Evolutionary conservation across 495 filamentous ascomycete species (phyloP), one percentile per base, ranked within the genome.

Genomic region (Cercophora samala): DNA sequence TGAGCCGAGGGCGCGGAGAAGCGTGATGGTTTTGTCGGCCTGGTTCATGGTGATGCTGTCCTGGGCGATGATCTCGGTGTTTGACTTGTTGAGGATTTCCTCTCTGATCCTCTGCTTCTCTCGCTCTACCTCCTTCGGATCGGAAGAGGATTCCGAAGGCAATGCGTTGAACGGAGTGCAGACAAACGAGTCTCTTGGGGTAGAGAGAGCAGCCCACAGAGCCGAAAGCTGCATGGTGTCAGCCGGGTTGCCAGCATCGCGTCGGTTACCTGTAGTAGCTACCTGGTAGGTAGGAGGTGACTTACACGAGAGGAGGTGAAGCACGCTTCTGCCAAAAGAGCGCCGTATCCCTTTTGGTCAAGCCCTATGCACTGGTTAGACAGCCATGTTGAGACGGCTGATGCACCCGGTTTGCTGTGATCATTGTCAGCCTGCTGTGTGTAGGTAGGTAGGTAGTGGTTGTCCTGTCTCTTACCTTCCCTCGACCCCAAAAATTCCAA

Each of bases 401-500:
- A 71, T 24, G 81, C 81, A 21, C 81, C 81, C 3, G 81, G 80
- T 60, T 83, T 62, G 29, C 60, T 60, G 24, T 29, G 18, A 0
- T 13, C 6, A 9, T 56, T 24, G 22, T 25, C 22, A 29, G 24
- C 21, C 11, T 23, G 6, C 58, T 21, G 58, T 18, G n/a, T n/a
- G n/a, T n/a, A n/a, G n/a, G n/a, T n/a, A n/a, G n/a, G n/a, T n/a
- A n/a, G n/a, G n/a, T n/a, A n/a, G n/a, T n/a, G n/a, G n/a, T n/a
- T n/a, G n/a, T n/a, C n/a, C 5, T 29, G 58, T 19, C 26, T 24
- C 66, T 2, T 60, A 78, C 79, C 75, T 80, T 52, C 81, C 81
- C 70, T 85, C 80, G 18, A 83, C 74, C 3, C 81, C 81, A 68
- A 75, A 84, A 5, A 80, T 70, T 0, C 82, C 80, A 66, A 84